Percentiles rank a stretch among this genome's conserved stretches.
Conservation (phyloP, 78 protist species). For the Dictyostelium firmibasis region DNA sequence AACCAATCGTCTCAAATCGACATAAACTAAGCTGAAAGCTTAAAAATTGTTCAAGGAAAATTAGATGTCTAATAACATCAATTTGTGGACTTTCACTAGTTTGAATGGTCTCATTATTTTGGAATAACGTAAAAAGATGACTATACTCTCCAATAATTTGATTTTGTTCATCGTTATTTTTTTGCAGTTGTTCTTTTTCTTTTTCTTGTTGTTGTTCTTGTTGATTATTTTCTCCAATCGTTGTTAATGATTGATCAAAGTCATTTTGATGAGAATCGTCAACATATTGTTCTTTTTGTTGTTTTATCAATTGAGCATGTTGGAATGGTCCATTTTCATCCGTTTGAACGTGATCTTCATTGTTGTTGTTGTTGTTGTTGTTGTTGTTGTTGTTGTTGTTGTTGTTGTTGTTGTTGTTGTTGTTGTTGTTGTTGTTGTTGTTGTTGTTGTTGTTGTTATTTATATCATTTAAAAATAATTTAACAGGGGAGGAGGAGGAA, state of each 20-base stretch:
- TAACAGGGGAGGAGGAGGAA: background rate
- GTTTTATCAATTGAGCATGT: background rate
- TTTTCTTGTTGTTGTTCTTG: background rate
- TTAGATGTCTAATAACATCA: background rate
- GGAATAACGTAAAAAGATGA: background rate
- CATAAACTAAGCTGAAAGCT: background rate
- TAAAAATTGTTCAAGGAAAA: background rate
- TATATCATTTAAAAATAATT: background rate
- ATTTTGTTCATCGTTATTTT: background rate
- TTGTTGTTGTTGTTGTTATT: no score
- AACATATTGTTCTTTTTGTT: background rate
- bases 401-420: background rate
- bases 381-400: background rate
- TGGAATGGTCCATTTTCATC: background rate
- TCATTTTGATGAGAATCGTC: background rate
- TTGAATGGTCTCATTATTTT: background rate
- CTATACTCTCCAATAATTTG: background rate
- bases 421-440: no score
- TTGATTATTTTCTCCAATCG: background rate
- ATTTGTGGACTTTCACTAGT: background rate
- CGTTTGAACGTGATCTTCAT: background rate
- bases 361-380: background rate
- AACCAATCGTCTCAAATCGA: background rate
- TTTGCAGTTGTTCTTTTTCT: no score
- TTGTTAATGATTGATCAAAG: background rate